Conservation (phyloP, 345 rosid species). For the Leavenworthia alabamica region DNA sequence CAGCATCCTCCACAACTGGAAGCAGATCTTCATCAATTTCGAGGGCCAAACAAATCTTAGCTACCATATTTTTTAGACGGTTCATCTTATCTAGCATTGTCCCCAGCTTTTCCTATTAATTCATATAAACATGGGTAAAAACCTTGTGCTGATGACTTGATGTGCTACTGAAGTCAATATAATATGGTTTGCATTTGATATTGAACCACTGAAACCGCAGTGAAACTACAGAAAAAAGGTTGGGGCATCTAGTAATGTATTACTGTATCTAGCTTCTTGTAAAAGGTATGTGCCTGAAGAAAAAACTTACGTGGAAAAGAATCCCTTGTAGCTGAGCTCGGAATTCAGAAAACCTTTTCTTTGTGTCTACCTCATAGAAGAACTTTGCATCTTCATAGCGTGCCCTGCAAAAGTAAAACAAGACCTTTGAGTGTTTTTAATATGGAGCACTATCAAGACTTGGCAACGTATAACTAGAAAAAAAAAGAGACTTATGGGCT, state of each 20-base stretch:
- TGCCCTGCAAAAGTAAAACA: constrained; percentile 52
- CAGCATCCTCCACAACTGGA: constrained; percentile 62
- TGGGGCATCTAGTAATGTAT: neutral
- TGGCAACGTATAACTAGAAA: neutral
- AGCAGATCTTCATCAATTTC: constrained; percentile 45
- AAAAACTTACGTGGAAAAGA: constrained; percentile 81
- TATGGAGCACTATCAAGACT: constrained; percentile 7
- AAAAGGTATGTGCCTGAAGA: neutral
- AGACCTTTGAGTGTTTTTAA: neutral
- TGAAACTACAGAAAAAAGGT: neutral
- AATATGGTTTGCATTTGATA: neutral
- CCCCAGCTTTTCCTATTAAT: constrained; percentile 81
- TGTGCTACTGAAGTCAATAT: neutral
- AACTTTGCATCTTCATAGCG: constrained; percentile 97
- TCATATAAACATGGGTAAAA: constrained; percentile 13
- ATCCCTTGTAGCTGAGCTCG: constrained; percentile 74
- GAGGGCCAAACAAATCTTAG: constrained; percentile 46
- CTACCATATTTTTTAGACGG: constrained; percentile 55
- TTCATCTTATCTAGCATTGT: constrained; percentile 84
- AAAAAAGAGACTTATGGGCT: too few species aligned
- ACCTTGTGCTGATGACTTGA: neutral
- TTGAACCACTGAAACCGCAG: neutral
- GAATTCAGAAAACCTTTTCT: constrained; percentile 62
- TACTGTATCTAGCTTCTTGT: neutral
- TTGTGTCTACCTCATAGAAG: constrained; percentile 81